Base-by-base conservation (phyloP, 805 yeast genomes). In the Millerago galiae region DNA sequence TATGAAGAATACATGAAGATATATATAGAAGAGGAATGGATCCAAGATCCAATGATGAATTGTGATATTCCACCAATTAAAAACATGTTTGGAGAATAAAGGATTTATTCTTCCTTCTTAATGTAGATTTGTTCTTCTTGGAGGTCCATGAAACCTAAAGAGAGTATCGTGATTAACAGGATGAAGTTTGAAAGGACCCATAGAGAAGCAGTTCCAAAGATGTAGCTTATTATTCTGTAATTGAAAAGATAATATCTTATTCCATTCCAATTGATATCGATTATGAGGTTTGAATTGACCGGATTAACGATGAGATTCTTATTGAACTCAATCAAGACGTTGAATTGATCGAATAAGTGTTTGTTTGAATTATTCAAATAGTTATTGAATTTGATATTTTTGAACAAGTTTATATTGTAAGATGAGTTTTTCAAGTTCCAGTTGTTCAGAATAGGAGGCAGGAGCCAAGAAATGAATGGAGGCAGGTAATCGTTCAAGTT, bases 1-100 rank as follows among this genome's bases (percentile, higher is more conserved):
- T 72, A 77, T 67, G 72, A 72, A 42, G 40, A 48, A 12, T 59
- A 41, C 27, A 15, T 33, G 2, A 37, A 27, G 18, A n/a, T 43
- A 16, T 17, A 38, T 11, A 49, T 39, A 4, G 35, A 33, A 18
- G 50, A 45, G n/a, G 40, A 44, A 27, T 49, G 46, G 43, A 38
- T 47, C 18, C 21, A 17, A 21, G 51, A 47, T 43, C 53, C 53
- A n/a, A 34, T 47, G 36, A 25, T 49, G 9, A 27, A 35, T 14
- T 46, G 47, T 32, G 51, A 45, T 34, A 41, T 49, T 7, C 49
- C 51, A 15, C 41, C 49, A 11, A 36, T 46, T 8, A 43, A 41
- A 21, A 42, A 14, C 14, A 32, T 47, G 33, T 43, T 14, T 29
- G 32, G 16, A 15, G 32, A 14, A 14, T 8, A 9, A 14, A 29